Percentiles rank a stretch among this genome's conserved stretches.
Evolutionary conservation across 768 basidiomycete species (phyloP).

Genomic region (Russula brevipes): DNA sequence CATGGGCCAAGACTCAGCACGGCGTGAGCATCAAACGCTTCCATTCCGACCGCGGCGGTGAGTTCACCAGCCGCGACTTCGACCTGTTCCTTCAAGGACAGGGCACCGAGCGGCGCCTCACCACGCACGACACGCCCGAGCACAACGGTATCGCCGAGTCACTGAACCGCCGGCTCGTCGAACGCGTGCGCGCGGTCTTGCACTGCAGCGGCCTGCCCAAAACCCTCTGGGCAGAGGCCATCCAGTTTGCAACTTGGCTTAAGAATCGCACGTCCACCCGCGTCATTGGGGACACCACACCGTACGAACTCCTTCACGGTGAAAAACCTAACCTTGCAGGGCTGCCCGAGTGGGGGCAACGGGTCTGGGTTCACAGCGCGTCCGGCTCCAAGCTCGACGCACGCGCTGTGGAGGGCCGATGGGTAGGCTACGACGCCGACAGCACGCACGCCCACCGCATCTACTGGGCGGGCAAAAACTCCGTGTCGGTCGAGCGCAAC

Average conservation of each 20-base stretch:
- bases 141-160: conserved; percentile 40
- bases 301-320: not conserved
- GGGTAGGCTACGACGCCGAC: not conserved
- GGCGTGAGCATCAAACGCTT: conserved; percentile 30
- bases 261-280: not conserved
- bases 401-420: not conserved
- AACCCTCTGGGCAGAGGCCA: conserved; percentile 35
- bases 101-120: conserved; percentile 27
- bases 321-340: not conserved
- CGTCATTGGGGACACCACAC: not conserved
- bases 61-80: conserved; percentile 30
- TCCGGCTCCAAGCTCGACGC: not conserved
- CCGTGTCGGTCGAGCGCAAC: not conserved
- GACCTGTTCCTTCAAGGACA: conserved; percentile 22
- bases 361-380: not conserved
- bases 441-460: not conserved
- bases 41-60: conserved; percentile 31
- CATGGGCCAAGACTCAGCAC: conserved; percentile 29
- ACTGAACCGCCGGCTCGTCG: conserved; percentile 32
- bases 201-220: conserved; percentile 30
- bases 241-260: not conserved
- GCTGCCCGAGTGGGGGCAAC: not conserved
- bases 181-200: conserved; percentile 33
- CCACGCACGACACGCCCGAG: conserved; percentile 31
- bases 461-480: not conserved